phyloP scores from a whole-genome alignment of 2,329 filamentous ascomycete species.

The Lachnellula hyalina region DNA sequence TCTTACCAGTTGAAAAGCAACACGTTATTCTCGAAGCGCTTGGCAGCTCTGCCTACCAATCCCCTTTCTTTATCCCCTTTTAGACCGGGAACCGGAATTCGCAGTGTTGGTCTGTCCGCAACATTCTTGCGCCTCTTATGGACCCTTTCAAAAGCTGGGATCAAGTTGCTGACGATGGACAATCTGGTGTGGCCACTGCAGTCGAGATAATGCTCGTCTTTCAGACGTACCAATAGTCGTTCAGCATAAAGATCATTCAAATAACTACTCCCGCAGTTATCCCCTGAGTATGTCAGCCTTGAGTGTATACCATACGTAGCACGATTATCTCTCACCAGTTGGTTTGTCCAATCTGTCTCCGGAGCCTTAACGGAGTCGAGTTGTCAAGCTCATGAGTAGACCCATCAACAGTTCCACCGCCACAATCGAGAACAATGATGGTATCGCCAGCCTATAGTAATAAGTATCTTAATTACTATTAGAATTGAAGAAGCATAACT shows the following conservation, averaged over 20 bases:
- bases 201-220: constrained; percentile 1
- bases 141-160: background rate
- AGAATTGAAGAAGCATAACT: background rate
- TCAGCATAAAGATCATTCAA: constrained; percentile 11
- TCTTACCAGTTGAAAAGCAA: constrained; percentile 11
- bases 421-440: constrained; percentile 24
- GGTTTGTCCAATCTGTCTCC: constrained; percentile 15
- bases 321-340: constrained; percentile 9
- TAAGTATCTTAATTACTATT: background rate
- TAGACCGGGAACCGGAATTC: background rate
- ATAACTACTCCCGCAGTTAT: constrained; percentile 13
- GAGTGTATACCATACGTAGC: background rate
- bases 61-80: background rate
- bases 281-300: background rate
- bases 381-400: constrained; percentile 26
- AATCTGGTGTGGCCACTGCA: background rate
- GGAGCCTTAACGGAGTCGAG: constrained; percentile 23
- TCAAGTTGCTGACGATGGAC: background rate
- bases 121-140: constrained; percentile 1
- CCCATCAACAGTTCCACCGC: constrained; percentile 28
- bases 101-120: background rate
- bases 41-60: background rate
- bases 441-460: constrained; percentile 15
- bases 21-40: constrained; percentile 10
- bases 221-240: background rate